Conservation (phyloP, 192 early-diverging fungal species). For the Podochytrium sp. region DNA sequence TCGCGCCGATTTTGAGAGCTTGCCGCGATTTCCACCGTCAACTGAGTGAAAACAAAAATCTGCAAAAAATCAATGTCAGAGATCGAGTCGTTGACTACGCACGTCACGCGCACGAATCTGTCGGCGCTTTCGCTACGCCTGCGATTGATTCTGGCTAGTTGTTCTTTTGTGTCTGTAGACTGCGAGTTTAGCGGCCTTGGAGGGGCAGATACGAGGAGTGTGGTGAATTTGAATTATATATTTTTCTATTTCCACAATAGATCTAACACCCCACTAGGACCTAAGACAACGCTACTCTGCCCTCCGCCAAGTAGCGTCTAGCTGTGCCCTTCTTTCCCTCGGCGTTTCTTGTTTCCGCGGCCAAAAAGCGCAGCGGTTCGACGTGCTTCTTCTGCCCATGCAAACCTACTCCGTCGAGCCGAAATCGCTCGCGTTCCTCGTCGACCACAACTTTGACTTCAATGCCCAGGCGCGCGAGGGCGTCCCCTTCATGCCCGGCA, state of each 20-base stretch:
- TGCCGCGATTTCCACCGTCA: too few species aligned
- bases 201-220: constrained; percentile 29
- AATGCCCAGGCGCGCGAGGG: constrained; percentile 75
- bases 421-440: constrained; percentile 78
- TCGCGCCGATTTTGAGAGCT: too few species aligned
- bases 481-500: constrained; percentile 75
- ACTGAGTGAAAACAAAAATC: too few species aligned
- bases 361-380: constrained; percentile 68
- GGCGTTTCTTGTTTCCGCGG: constrained; percentile 71
- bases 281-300: constrained; percentile 76
- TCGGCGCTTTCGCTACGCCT: constrained; percentile 26
- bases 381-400: constrained; percentile 59
- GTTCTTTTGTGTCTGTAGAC: constrained; percentile 84
- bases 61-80: too few species aligned
- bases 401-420: constrained; percentile 71
- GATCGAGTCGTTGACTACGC: neutral
- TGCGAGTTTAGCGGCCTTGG: constrained; percentile 91
- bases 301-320: constrained; percentile 69
- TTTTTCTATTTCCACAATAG: too few species aligned
- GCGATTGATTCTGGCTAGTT: constrained; percentile 37
- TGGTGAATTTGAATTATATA: too few species aligned
- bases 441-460: constrained; percentile 86
- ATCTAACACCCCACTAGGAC: too few species aligned
- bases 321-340: constrained; percentile 83
- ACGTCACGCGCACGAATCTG: constrained; percentile 49